These are phyloP conservation scores for Exobasidium cylindrosporum DNA, from an alignment of 1,284 basidiomycete species.

Conservation along the genomic window DNA sequence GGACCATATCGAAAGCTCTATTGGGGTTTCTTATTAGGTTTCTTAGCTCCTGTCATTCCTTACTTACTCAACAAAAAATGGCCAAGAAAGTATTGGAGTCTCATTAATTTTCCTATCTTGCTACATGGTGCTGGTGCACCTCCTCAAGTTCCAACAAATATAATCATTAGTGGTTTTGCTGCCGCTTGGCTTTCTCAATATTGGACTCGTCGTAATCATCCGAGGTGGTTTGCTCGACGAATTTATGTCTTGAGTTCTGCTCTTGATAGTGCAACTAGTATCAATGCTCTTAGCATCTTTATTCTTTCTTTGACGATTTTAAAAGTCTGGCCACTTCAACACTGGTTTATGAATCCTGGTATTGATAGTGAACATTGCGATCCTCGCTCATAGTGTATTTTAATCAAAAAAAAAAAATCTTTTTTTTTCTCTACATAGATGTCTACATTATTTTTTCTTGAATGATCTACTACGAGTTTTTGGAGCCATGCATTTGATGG, in stretches of 20 bases:
- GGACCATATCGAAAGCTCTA: constrained; percentile 57
- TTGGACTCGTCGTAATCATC: constrained; percentile 53
- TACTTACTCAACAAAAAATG: constrained; percentile 58
- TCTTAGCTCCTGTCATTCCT: constrained; percentile 55
- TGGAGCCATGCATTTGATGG: neutral
- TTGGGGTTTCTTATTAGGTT: constrained; percentile 58
- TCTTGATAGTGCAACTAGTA: constrained; percentile 19
- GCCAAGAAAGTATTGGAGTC: constrained; percentile 20
- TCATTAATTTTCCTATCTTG: constrained; percentile 58
- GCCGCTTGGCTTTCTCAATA: constrained; percentile 56
- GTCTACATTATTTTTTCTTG: too few relatives aligned
- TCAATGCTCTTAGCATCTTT: constrained; percentile 59
- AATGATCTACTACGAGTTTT: too few relatives aligned
- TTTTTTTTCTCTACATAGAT: too few relatives aligned
- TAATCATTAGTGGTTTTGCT: constrained; percentile 57
- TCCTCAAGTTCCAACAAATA: constrained; percentile 57
- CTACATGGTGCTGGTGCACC: constrained; percentile 57
- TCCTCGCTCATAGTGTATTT: too few relatives aligned
- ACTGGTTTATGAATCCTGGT: constrained; percentile 14
- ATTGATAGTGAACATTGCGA: constrained; percentile 16
- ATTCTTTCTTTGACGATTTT: constrained; percentile 50
- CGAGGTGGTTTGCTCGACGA: constrained; percentile 48
- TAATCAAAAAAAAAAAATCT: too few relatives aligned
- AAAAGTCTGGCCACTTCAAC: constrained; percentile 20
- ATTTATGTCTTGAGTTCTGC: constrained; percentile 28